phyloP scores from a whole-genome alignment of 345 rosid genomes.

The Kernera saxatilis region DNA sequence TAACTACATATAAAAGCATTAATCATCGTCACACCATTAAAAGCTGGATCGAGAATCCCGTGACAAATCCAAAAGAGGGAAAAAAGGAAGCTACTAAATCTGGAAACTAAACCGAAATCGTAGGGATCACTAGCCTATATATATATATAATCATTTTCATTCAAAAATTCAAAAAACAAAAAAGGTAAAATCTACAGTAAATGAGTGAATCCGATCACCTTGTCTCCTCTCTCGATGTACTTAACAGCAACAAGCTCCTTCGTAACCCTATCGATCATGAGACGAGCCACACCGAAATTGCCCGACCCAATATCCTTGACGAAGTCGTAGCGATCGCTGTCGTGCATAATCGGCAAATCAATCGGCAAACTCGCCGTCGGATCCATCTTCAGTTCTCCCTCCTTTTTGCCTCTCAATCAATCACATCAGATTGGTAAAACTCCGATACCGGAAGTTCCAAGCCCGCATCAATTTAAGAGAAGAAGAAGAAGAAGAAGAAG shows the following conservation, averaged over 20 bases:
- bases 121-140: not conserved
- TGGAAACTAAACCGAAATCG: conserved; percentile 21
- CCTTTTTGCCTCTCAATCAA: not conserved
- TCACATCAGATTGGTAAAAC: conserved; percentile 13
- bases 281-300: conserved; percentile 86
- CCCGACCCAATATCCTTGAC: conserved; percentile 90
- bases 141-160: not conserved
- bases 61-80: not conserved
- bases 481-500: not conserved
- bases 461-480: not conserved
- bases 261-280: conserved; percentile 73
- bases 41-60: not conserved
- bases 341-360: conserved; percentile 93
- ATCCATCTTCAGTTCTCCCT: conserved; percentile 30
- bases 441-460: not conserved
- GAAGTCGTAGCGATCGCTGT: conserved; percentile 85
- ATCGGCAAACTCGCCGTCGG: conserved; percentile 43
- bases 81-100: conserved; percentile 22
- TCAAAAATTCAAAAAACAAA: too few species aligned
- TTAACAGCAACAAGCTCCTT: conserved; percentile 92
- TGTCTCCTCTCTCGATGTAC: conserved; percentile 94
- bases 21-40: not conserved
- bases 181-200: not conserved
- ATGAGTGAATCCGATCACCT: conserved; percentile 30
- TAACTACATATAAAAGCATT: not conserved